phyloP scores from a whole-genome alignment of 495 filamentous ascomycete species.

The Trichocladium antarcticum region DNA sequence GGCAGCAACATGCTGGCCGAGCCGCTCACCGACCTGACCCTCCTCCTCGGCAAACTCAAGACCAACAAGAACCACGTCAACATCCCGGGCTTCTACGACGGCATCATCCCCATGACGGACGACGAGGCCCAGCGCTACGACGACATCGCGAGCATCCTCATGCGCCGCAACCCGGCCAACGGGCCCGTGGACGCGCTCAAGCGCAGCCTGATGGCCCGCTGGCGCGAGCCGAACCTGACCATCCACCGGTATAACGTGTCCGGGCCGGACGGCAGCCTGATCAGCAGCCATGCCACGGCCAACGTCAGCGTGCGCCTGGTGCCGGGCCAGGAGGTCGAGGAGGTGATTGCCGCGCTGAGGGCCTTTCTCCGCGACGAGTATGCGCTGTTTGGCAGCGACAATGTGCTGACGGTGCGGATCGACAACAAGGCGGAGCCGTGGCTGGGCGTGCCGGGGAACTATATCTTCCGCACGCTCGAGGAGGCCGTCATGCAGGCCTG shows the following conservation, averaged over 20 bases:
- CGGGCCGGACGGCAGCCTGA: conserved; percentile 73
- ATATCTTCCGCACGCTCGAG: conserved; percentile 82
- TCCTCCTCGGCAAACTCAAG: conserved; percentile 67
- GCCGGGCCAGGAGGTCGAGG: conserved; percentile 73
- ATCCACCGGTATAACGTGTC: conserved; percentile 89
- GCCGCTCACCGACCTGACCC: conserved; percentile 77
- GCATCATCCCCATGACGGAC: conserved; percentile 60
- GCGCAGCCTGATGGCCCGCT: conserved; percentile 74
- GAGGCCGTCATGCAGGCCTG: conserved; percentile 77
- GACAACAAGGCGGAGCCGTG: conserved; percentile 92
- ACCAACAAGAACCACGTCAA: conserved; percentile 51
- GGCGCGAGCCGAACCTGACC: conserved; percentile 92
- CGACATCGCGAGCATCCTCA: conserved; percentile 66
- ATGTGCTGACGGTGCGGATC: conserved; percentile 69
- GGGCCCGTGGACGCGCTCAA: conserved; percentile 58
- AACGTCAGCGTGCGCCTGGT: conserved; percentile 85
- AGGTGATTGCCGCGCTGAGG: conserved; percentile 56
- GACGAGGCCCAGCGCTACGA: conserved; percentile 74
- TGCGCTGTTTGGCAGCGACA: conserved; percentile 58
- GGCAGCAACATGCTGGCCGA: conserved; percentile 81
- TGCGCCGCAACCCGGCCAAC: conserved; percentile 55
- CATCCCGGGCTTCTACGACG: conserved; percentile 72
- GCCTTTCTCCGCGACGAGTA: conserved; percentile 63
- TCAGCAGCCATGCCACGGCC: conserved; percentile 74
- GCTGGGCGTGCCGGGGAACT: conserved; percentile 84